Evolutionary conservation across 169 alveolate genomes (phyloP).

Genomic region (Eimeria brunetti): DNA sequence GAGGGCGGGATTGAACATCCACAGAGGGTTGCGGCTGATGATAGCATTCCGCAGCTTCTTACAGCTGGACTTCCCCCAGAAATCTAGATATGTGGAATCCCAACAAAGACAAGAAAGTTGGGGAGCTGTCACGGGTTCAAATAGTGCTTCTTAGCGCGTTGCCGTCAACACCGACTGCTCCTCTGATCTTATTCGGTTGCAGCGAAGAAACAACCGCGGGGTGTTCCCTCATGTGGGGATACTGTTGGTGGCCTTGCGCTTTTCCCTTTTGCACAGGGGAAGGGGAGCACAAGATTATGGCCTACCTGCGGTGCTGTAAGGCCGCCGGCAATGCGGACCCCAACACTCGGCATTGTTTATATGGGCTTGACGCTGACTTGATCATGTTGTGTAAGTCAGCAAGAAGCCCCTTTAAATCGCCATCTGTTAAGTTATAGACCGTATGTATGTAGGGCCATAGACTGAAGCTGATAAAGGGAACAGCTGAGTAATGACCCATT

Average conservation of each 20-base stretch:
- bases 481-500: neutral
- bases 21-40: neutral
- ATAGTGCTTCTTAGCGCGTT: neutral
- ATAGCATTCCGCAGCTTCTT: neutral
- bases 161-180: neutral
- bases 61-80: neutral
- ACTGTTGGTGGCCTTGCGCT: neutral
- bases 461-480: neutral
- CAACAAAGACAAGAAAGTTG: neutral
- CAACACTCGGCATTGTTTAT: conserved; percentile 97
- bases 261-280: conserved; percentile 95
- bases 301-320: conserved; percentile 94
- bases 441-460: neutral
- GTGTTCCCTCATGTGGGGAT: neutral
- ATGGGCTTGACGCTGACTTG: conserved; percentile 99
- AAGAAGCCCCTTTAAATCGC: neutral
- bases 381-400: conserved; percentile 93
- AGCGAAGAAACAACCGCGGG: neutral
- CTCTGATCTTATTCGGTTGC: neutral
- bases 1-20: neutral
- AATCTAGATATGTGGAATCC: neutral
- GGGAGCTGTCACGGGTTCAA: neutral
- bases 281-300: conserved; percentile 99
- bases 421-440: neutral
- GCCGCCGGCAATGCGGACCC: conserved; percentile 83